Base-by-base conservation (phyloP, 2,329 filamentous ascomycete genomes). In the Periconia macrospinosa region DNA sequence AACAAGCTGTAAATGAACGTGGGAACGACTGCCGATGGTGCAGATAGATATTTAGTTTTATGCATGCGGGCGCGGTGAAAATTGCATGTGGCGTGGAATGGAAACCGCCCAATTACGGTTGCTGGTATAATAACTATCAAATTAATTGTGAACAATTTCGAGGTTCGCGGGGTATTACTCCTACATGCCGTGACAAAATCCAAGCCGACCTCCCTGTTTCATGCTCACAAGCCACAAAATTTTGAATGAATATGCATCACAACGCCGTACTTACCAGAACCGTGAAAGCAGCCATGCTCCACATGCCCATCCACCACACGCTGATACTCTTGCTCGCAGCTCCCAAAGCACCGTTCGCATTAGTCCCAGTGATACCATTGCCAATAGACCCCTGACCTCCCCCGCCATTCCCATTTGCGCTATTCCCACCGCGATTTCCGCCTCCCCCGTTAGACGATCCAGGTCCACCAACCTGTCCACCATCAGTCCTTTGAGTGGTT, bases 381-480 rank as follows among this genome's bases (percentile, higher is more conserved):
- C 43, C 43, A 30, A 45, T 45, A 30, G 13, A 15, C 13, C 43
- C 43, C 13, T 33, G 10, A n/a, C 43, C 43, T 5, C 18, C 18
- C 13, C 43, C 23, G 6, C 19, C 43, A 13, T 45, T 45, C 14
- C 43, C 43, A 14, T 41, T 45, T 11, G 47, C 44, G 8, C 49
- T 48, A 47, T 44, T 49, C n/a, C 43, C 50, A 13, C 61, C 57
- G 45, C 55, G 46, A 10, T 52, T 54, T 43, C 49, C 45, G 3
- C 37, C 47, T 19, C 50, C 52, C 8, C 47, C 50, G 45, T 53
- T 56, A 17, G 48, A 20, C 27, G 58, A 54, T 7, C 66, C 66
- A 5, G 60, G 58, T 6, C 59, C 60, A 9, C 69, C 68, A 40
- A 70, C 60, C 49, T 68, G 64, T 3, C 69, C 69, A 1, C 67